Evolutionary conservation across 768 basidiomycete genomes (phyloP).

Genomic region (Chiua virens): DNA sequence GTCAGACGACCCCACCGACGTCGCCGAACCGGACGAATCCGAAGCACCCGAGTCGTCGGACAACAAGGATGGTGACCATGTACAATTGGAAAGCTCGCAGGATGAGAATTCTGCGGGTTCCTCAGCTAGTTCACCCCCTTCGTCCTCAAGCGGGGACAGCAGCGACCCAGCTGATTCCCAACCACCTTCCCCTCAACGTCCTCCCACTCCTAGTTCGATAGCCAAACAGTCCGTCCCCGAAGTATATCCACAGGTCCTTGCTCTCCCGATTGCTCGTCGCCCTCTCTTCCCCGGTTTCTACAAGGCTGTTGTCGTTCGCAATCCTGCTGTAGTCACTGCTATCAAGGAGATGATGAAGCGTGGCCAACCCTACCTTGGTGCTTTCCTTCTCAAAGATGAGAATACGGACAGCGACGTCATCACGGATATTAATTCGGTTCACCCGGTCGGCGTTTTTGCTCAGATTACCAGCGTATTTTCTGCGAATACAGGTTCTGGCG

Average conservation of each 20-base stretch:
- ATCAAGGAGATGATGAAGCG: constrained; percentile 97
- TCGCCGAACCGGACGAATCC: constrained; percentile 23
- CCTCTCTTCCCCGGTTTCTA: constrained; percentile 98
- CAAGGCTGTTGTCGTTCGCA: constrained; percentile 93
- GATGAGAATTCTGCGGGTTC: constrained; percentile 35
- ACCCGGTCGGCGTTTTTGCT: constrained; percentile 93
- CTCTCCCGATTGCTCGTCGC: constrained; percentile 90
- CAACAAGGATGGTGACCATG: constrained; percentile 17
- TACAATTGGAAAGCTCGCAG: constrained; percentile 24
- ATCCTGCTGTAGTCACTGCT: constrained; percentile 87
- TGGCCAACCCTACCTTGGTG: constrained; percentile 95
- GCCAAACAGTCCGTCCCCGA: constrained; percentile 89
- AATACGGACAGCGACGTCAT: constrained; percentile 92
- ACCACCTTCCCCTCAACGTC: constrained; percentile 37
- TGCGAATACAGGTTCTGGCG: constrained; percentile 49
- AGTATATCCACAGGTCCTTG: constrained; percentile 89
- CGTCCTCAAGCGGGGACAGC: constrained; percentile 41
- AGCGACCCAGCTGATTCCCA: constrained; percentile 40
- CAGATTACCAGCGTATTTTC: constrained; percentile 95
- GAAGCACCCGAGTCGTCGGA: constrained; percentile 24
- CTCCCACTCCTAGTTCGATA: constrained; percentile 51
- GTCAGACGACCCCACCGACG: constrained; percentile 23
- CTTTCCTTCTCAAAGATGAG: constrained; percentile 94
- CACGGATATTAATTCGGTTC: constrained; percentile 82
- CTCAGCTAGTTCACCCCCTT: constrained; percentile 32